Percentiles rank a stretch among this genome's conserved stretches.
phyloP scores from a whole-genome alignment of 495 filamentous ascomycete genomes.

The Tuber magnatum region DNA sequence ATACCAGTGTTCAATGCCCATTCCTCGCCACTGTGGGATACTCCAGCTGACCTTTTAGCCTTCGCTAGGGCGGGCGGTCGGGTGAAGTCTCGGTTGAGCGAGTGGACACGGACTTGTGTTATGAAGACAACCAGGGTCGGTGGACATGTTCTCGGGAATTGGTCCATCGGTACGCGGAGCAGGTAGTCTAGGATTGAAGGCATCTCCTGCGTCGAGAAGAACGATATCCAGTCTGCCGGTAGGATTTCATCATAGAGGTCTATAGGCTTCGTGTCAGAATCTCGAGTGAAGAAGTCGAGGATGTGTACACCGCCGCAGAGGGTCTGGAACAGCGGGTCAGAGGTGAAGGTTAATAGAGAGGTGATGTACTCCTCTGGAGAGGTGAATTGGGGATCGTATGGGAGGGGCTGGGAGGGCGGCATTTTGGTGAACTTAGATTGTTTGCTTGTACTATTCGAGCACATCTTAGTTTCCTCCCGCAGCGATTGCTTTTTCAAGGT shows the following conservation, averaged over 20 bases:
- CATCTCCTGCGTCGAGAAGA: conserved; percentile 61
- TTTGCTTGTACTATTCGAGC: background rate
- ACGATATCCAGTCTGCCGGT: conserved; percentile 70
- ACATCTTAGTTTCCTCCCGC: background rate
- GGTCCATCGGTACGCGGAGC: conserved; percentile 61
- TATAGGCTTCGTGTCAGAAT: conserved; percentile 46
- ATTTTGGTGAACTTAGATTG: conserved; percentile 36
- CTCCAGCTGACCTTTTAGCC: conserved; percentile 14
- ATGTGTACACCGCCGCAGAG: conserved; percentile 92
- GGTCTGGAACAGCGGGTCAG: conserved; percentile 70
- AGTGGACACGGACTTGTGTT: conserved; percentile 61
- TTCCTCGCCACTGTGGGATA: conserved; percentile 21
- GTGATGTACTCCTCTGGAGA: conserved; percentile 64
- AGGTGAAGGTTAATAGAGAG: conserved; percentile 67
- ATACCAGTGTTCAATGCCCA: conserved; percentile 67
- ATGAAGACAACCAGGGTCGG: conserved; percentile 66
- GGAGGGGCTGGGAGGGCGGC: conserved; percentile 51
- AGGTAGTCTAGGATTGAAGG: conserved; percentile 71
- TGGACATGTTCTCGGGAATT: conserved; percentile 49
- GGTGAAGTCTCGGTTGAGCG: conserved; percentile 56
- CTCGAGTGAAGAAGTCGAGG: conserved; percentile 86
- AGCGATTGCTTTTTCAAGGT: background rate
- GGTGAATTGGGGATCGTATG: conserved; percentile 52
- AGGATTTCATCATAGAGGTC: conserved; percentile 67
- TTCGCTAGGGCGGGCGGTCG: conserved; percentile 15